Evolutionary conservation across 495 filamentous ascomycete genomes (phyloP), one percentile per base, ranked within the genome.

Genomic region (Aspergillus panamensis): DNA sequence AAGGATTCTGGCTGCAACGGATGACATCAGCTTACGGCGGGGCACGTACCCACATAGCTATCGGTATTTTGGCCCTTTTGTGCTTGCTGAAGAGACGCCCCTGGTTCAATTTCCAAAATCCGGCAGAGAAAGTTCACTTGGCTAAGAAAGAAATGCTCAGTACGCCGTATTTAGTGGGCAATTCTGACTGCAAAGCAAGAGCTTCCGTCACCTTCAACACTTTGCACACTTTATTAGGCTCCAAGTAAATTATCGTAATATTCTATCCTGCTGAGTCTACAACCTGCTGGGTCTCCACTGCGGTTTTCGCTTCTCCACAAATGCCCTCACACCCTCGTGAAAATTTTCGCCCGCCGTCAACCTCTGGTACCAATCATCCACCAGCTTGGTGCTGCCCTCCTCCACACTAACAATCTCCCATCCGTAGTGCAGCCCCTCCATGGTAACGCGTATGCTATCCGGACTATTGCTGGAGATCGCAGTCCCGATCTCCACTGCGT

Each of bases 221-320:
- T n/a, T n/a, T 25, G 25, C 25, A 25, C 2, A 25, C 25, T 25
- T 25, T n/a, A n/a, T n/a, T n/a, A n/a, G n/a, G n/a, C n/a, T n/a
- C n/a, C n/a, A n/a, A n/a, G n/a, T n/a, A n/a, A n/a, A n/a, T n/a
- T n/a, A n/a, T n/a, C n/a, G n/a, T 13, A 39, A 8, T 39, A 12
- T 39, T 39, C 35, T 10, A 39, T 16, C n/a, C 48, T 30, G 30
- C 30, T 31, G 7, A 31, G 20, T 10, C 17, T 45, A 94, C 64
- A 95, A 65, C 73, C 91, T 92, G 65, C 83, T 87, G 66, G 85
- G 77, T 66, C 79, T 79, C 89, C 91, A 93, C 50, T 71, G 77
- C 20, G 88, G 82, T 68, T 81, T 77, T 71, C 89, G 77, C 72
- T 84, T 91, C 81, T 92, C 90, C 57, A 88, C 82, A 81, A 95